Evolutionary conservation across 2,329 filamentous ascomycete species (phyloP), one percentile per base, ranked within the genome.

Genomic region (Aspergillus fijiensis): DNA sequence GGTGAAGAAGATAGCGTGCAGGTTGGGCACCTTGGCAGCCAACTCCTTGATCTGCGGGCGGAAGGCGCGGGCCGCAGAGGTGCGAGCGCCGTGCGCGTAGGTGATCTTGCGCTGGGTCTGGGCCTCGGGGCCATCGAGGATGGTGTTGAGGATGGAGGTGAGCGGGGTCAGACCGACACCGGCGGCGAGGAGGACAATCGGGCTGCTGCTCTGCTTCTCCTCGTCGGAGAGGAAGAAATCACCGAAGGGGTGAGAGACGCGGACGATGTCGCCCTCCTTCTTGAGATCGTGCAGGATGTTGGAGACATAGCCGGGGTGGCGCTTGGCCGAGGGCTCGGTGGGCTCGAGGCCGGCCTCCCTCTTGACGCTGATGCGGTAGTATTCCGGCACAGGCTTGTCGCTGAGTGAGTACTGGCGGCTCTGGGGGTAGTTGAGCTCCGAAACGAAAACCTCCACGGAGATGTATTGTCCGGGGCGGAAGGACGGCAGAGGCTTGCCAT

Each of bases 391-490:
- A 2, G 87, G 88, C 53, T 84, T 81, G 64, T 91, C 88, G 68
- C 85, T 89, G 62, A 92, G 81, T 27, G 87, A 90, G 76, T 91
- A 92, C 74, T 92, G 89, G 33, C 89, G 81, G 19, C 85, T 82
- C 74, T 92, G 89, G 64, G 81, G 76, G 70, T 86, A 81, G n/a
- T 84, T 83, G 23, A 89, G 80, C 51, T 79, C 77, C 1, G 85
- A 83, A 0, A 89, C 81, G 53, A 82, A 78, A 7, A 87, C 73
- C 53, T 83, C 82, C 51, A 91, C 76, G 0, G 87, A 89, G 61
- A 90, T 82, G 70, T 91, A 92, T 74, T 92, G 89, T 39, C 90
- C 90, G 0, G 89, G 88, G 59, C 83, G 79, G 79, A 85, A 92
- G 0, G 70, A 49, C 0, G 89, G 88, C 47, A 92, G 78, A n/a